phyloP scores from a whole-genome alignment of 371 early-diverging fungal genomes.

The Mucor lusitanicus region DNA sequence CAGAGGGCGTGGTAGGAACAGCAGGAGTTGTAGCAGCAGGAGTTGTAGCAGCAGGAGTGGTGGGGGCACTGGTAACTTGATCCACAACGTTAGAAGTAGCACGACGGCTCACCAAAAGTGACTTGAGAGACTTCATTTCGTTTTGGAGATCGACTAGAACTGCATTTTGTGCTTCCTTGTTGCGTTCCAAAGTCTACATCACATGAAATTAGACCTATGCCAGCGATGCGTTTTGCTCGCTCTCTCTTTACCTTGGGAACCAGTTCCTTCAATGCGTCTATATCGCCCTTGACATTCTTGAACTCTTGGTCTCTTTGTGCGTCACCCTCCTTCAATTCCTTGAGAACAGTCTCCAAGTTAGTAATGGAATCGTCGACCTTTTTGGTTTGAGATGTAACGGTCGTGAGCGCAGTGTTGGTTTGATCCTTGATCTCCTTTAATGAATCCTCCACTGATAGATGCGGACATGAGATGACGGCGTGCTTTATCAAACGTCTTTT shows the following conservation, averaged over 20 bases:
- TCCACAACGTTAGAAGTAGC: constrained; percentile 30
- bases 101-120: constrained; percentile 81
- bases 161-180: constrained; percentile 69
- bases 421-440: constrained; percentile 64
- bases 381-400: constrained; percentile 71
- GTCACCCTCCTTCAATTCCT: constrained; percentile 73
- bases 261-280: constrained; percentile 74
- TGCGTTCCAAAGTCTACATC: constrained; percentile 70
- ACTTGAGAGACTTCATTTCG: constrained; percentile 91
- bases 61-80: constrained; percentile 33
- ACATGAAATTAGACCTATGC: not conserved
- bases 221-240: not conserved
- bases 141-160: constrained; percentile 84
- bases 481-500: not conserved
- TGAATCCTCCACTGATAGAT: constrained; percentile 43
- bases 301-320: constrained; percentile 73
- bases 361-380: constrained; percentile 73
- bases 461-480: not conserved
- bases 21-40: constrained; percentile 1
- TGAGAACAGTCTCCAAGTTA: constrained; percentile 65
- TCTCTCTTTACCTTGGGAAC: constrained; percentile 71
- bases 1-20: constrained; percentile 9
- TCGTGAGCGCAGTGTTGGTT: constrained; percentile 72
- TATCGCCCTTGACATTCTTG: constrained; percentile 68
- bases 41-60: constrained; percentile 16